Conservation (phyloP, 208 protist genomes). For the Vickermania spadyakhi region DNA sequence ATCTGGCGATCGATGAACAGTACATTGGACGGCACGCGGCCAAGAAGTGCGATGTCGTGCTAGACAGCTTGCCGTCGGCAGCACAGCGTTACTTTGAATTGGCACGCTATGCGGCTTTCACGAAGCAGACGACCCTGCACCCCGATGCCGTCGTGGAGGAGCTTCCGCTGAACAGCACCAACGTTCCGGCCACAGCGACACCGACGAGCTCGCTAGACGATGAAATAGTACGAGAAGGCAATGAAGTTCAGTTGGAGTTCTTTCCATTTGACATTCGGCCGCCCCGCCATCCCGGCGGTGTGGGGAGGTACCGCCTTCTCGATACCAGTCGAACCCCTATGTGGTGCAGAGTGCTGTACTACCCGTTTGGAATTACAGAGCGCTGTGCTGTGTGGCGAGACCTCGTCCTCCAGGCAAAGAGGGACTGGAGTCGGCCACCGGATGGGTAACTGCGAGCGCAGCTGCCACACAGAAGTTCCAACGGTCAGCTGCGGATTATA, state of each 20-base stretch:
- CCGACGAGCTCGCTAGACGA: not conserved
- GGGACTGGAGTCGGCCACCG: too few relatives aligned
- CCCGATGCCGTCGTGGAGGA: not conserved
- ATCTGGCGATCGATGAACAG: conserved; percentile 35
- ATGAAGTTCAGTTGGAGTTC: not conserved
- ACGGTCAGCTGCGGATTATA: too few relatives aligned
- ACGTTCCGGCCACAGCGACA: too few relatives aligned
- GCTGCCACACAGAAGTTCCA: too few relatives aligned
- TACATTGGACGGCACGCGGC: conserved; percentile 23
- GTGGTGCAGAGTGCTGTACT: conserved; percentile 66
- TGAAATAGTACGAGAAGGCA: not conserved
- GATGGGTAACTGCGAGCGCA: too few relatives aligned
- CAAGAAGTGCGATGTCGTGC: conserved; percentile 33
- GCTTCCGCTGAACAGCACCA: not conserved
- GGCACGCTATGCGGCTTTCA: not conserved
- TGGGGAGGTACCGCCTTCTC: conserved; percentile 16
- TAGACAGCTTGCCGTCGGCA: conserved; percentile 24
- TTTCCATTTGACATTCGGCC: conserved; percentile 2
- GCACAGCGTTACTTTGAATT: not conserved
- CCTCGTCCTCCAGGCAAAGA: conserved; percentile 20
- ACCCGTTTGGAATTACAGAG: conserved; percentile 44
- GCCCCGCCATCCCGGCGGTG: conserved; percentile 13
- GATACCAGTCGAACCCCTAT: conserved; percentile 42
- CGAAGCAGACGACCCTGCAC: not conserved
- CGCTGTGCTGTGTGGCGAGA: conserved; percentile 31